These are phyloP conservation scores for Xylaria hypoxylon DNA, from an alignment of 2,329 filamentous ascomycete species.

Conservation along the genomic window DNA sequence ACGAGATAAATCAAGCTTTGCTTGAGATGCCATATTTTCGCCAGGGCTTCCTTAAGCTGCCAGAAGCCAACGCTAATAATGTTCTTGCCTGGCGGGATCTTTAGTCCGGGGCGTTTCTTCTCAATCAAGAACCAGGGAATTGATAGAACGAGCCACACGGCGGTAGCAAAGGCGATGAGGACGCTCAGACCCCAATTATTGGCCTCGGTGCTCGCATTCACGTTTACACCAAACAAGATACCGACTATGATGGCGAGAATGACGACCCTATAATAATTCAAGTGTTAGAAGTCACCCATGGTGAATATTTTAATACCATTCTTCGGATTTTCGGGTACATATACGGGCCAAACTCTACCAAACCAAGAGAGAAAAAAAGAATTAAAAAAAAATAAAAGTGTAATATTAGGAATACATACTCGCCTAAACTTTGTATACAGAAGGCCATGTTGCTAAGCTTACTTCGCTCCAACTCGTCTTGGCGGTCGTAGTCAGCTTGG, in stretches of 20 bases:
- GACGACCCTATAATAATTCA: conserved; percentile 54
- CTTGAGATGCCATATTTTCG: conserved; percentile 72
- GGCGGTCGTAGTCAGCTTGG: conserved; percentile 69
- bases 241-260: conserved; percentile 74
- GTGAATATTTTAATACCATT: not conserved
- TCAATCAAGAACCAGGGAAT: conserved; percentile 76
- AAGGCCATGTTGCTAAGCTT: conserved; percentile 73
- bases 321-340: not conserved
- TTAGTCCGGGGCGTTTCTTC: conserved; percentile 69
- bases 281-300: not conserved
- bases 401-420: conserved; percentile 46
- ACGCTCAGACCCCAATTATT: conserved; percentile 76
- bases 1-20: conserved; percentile 75
- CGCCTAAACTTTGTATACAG: conserved; percentile 71
- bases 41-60: conserved; percentile 69
- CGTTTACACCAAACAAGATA: conserved; percentile 70
- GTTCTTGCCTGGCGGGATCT: conserved; percentile 54
- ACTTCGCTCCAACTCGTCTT: conserved; percentile 72
- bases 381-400: no score
- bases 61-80: conserved; percentile 70
- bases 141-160: conserved; percentile 71
- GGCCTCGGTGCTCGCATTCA: conserved; percentile 67
- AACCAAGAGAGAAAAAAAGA: not conserved
- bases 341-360: not conserved
- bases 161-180: conserved; percentile 73